Base-by-base conservation (phyloP, 2,329 filamentous ascomycete species). In the Aspergillus sp. region DNA sequence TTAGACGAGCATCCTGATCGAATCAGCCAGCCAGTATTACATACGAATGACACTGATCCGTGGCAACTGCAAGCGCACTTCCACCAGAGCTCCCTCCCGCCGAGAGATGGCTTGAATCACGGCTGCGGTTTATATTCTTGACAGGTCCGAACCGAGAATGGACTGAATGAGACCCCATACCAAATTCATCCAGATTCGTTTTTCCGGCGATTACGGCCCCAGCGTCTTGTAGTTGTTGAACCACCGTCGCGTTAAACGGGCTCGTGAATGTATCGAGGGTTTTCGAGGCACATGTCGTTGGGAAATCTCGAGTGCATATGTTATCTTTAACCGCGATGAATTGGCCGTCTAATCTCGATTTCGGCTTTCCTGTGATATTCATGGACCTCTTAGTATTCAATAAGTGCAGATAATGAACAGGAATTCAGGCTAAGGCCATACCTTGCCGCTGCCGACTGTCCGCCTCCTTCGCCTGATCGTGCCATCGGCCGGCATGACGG, bases 141-240 rank as follows among this genome's bases (percentile, higher is more conserved):
- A 93, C 89, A 1, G 84, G 72, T 1, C 90, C 90, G 66, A 87
- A 86, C 55, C 80, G 76, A 1, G 91, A 92, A 67, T 88, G 78
- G 19, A 81, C 82, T 1, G 87, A 89, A 70, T 96, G 88, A 8
- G 91, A 96, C 2, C 92, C 92, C 93, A 96, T 96, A 27, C 93
- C 92, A 71, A 96, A 96, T 71, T 96, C 95, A 75, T 98, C 95
- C 80, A 98, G 86, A 71, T 96, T 96, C 2, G 91, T 93, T 75
- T 96, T 96, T 6, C 89, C 89, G 1, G 87, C 81, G 2, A 93
- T 73, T 6, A 82, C 73, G 6, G 85, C 86, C 43, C 88, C 89
- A 5, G 83, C 81, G 27, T 78, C 71, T 56, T 84, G 82, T 35
- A 97, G 81, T 66, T 87, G 84, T 52, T 81, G 77, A 35, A 96